Evolutionary conservation across 2,329 filamentous ascomycete genomes (phyloP), one percentile per base, ranked within the genome.

Genomic region (Apiospora aurea): DNA sequence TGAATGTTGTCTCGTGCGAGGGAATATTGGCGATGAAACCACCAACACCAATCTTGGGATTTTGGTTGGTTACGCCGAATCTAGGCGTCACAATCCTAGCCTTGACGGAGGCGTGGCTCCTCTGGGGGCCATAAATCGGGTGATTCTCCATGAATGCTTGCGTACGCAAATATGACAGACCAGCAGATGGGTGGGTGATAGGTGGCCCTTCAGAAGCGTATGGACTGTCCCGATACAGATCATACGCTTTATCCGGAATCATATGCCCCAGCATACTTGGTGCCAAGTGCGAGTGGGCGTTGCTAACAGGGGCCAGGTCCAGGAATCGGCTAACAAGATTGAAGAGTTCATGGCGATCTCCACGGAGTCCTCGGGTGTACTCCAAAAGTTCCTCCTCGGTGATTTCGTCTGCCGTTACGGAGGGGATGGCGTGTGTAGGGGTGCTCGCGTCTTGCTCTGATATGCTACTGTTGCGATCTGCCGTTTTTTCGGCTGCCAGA

Each of bases 111-210:
- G 85, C 76, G 73, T 85, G 86, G 38, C 83, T 75, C 70, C 79
- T 82, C 78, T 90, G 89, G 13, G 90, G 89, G 1, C 89, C 89
- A 76, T 91, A 90, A 29, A 90, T 75, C 1, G 89, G 87, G 78
- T 91, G 89, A 79, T 91, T 91, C 72, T 89, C 86, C 76, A 88
- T 80, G 79, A 84, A 88, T 51, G 85, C 83, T 49, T 80, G 80
- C 1, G 88, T 89, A 70, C 89, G 87, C 71, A 91, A 82, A 80
- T 91, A 91, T 70, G 89, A 90, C 70, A 91, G 83, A 72, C 89
- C 89, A 44, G 87, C 90, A 18, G 89, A 91, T 4, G 90, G 90
- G 75, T 91, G 89, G 26, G 87, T 89, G 10, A 84, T 82, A 0
- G 89, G 90, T n/a, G 89, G 89, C 1, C 89, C 89, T 18, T 82